Conservation (phyloP, 495 filamentous ascomycete genomes). For the Podospora pseudoanserina region DNA sequence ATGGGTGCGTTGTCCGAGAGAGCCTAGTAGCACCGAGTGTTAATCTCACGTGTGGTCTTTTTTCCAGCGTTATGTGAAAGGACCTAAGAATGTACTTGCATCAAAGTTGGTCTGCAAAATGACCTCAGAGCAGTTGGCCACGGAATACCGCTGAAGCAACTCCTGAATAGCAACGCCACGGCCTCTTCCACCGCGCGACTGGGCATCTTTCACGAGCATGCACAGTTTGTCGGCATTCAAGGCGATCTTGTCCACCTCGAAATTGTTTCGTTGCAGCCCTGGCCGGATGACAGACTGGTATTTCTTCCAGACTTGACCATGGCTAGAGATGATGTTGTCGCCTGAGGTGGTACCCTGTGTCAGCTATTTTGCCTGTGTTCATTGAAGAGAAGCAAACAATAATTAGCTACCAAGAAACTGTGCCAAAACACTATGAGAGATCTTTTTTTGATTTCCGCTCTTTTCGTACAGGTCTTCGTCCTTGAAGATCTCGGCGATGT, state of each 20-base stretch:
- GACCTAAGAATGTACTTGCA: not conserved
- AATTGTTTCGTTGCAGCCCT: constrained; percentile 14
- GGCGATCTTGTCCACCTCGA: constrained; percentile 11
- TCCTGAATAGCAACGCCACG: constrained; percentile 19
- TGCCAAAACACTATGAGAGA: constrained; percentile 42
- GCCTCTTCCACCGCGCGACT: constrained; percentile 4
- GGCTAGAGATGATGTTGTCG: constrained; percentile 22
- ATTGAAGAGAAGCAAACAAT: constrained; percentile 7
- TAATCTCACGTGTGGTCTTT: not conserved
- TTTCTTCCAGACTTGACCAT: constrained; percentile 16
- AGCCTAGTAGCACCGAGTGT: constrained; percentile 7
- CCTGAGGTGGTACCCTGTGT: not conserved
- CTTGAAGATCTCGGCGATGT: constrained; percentile 45
- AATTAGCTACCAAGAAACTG: constrained; percentile 32
- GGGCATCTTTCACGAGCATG: constrained; percentile 11
- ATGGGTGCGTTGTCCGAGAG: constrained; percentile 28
- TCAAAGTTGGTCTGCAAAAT: constrained; percentile 16
- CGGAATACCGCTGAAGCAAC: constrained; percentile 20
- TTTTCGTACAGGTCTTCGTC: constrained; percentile 45
- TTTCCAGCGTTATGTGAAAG: not conserved
- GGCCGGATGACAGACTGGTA: constrained; percentile 19
- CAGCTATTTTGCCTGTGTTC: not conserved
- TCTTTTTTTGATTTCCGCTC: constrained; percentile 48
- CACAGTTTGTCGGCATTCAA: constrained; percentile 13
- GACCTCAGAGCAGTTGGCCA: constrained; percentile 23